Percentiles rank a stretch among this genome's conserved stretches.
phyloP scores from a whole-genome alignment of 108 stramenopile species.

The Cyclotella sp. region DNA sequence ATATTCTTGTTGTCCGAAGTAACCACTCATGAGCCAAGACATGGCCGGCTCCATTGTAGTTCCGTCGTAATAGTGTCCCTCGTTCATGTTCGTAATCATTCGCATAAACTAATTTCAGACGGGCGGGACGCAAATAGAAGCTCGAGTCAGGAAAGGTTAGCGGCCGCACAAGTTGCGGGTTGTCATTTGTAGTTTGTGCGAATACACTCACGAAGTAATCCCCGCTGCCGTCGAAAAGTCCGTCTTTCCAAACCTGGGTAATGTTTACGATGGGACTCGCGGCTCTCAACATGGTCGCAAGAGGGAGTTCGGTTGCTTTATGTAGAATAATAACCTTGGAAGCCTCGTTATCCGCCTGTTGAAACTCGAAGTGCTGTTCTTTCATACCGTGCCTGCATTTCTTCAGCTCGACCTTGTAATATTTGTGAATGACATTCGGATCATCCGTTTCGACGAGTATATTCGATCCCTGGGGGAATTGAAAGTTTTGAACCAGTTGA shows the following conservation, averaged over 20 bases:
- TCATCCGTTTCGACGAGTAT: conserved; percentile 26
- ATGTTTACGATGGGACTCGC: conserved; percentile 23
- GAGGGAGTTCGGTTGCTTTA: conserved; percentile 6
- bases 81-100: conserved; percentile 1
- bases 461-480: conserved; percentile 13
- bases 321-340: conserved; percentile 25
- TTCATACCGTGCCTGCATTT: conserved; percentile 34
- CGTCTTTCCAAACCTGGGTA: conserved; percentile 41
- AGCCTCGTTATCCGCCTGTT: neutral
- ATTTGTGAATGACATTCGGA: conserved; percentile 12
- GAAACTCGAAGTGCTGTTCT: conserved; percentile 40
- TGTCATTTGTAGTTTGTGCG: neutral
- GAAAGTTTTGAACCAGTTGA: neutral
- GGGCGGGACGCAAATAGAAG: too few relatives aligned
- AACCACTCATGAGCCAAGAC: conserved; percentile 35
- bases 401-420: conserved; percentile 40
- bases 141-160: too few relatives aligned
- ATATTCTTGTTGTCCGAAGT: conserved; percentile 52
- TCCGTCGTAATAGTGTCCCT: neutral
- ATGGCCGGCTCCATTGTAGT: neutral
- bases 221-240: conserved; percentile 38
- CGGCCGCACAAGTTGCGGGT: too few relatives aligned
- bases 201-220: conserved; percentile 31
- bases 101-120: neutral
- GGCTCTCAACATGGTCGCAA: conserved; percentile 23